phyloP scores from a whole-genome alignment of 2,329 filamentous ascomycete genomes.

The Stachybotrys chlorohalonatus region DNA sequence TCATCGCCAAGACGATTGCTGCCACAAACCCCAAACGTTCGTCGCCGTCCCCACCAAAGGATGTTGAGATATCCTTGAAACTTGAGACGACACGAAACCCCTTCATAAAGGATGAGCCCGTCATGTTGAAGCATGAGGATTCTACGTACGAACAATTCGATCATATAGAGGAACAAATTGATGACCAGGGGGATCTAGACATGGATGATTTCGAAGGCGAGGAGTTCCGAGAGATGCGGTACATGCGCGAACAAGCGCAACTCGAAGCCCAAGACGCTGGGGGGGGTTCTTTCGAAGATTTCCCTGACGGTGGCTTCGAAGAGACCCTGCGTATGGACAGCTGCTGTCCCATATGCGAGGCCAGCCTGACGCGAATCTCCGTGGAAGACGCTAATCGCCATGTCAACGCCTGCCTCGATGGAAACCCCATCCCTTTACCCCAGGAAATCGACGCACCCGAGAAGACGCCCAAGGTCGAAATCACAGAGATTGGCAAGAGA shows the following conservation, averaged over 20 bases:
- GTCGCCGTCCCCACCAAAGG: not conserved
- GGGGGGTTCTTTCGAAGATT: conserved; percentile 24
- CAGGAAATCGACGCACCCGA: conserved; percentile 4
- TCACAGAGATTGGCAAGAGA: conserved; percentile 38
- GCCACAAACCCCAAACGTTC: not conserved
- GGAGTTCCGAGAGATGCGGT: conserved; percentile 56
- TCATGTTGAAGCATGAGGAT: conserved; percentile 18
- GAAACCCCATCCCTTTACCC: conserved; percentile 55
- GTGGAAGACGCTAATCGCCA: conserved; percentile 67
- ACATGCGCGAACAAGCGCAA: conserved; percentile 67
- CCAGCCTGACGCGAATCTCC: conserved; percentile 49
- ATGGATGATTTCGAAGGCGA: conserved; percentile 47
- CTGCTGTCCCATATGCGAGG: conserved; percentile 69
- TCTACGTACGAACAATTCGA: conserved; percentile 23
- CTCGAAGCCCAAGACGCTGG: conserved; percentile 51
- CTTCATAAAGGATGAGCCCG: not conserved
- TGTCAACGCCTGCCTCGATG: conserved; percentile 90
- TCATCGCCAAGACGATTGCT: not conserved
- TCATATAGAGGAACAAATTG: conserved; percentile 21
- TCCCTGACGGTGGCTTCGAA: conserved; percentile 20
- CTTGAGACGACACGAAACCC: conserved; percentile 1
- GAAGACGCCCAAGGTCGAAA: conserved; percentile 20
- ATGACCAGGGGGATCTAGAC: conserved; percentile 48
- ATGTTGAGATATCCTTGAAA: not conserved
- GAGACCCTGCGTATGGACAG: conserved; percentile 21